phyloP scores from a whole-genome alignment of 2,329 filamentous ascomycete species.

The Harringtonia aguacate region DNA sequence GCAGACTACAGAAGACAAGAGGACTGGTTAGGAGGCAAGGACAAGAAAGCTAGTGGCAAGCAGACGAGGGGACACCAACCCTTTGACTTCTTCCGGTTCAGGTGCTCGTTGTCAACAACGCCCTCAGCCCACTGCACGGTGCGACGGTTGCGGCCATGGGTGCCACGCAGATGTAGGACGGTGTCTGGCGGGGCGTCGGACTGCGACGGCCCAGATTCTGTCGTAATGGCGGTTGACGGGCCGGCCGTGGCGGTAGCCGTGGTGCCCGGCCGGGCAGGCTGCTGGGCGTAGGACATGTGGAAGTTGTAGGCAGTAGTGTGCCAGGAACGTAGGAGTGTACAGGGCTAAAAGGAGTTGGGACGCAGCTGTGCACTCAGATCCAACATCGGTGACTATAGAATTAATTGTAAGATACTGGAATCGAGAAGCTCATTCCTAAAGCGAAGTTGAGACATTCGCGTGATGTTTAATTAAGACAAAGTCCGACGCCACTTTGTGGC shows the following conservation, averaged over 20 bases:
- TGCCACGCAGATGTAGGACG: constrained; percentile 43
- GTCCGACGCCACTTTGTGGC: too few species aligned
- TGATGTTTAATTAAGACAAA: too few species aligned
- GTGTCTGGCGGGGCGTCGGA: constrained; percentile 6
- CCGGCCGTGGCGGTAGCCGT: neutral
- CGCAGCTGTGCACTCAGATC: too few species aligned
- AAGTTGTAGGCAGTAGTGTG: too few species aligned
- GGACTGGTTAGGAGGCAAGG: neutral
- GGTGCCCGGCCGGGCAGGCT: neutral
- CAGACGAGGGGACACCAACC: constrained; percentile 43
- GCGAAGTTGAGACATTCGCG: too few species aligned
- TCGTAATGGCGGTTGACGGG: neutral
- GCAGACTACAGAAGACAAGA: too few species aligned
- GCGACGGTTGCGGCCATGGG: constrained; percentile 33
- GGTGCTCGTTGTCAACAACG: constrained; percentile 89
- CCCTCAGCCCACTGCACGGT: constrained; percentile 87
- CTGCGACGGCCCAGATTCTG: too few species aligned
- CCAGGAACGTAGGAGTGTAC: too few species aligned
- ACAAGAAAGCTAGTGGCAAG: neutral
- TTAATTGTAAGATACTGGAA: too few species aligned
- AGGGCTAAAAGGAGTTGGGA: too few species aligned
- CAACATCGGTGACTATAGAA: too few species aligned
- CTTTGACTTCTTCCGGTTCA: constrained; percentile 92
- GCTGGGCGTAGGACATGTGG: neutral
- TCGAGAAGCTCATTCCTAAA: too few species aligned